Conservation (phyloP, 2,329 filamentous ascomycete species). For the Rhynchosporium agropyri region DNA sequence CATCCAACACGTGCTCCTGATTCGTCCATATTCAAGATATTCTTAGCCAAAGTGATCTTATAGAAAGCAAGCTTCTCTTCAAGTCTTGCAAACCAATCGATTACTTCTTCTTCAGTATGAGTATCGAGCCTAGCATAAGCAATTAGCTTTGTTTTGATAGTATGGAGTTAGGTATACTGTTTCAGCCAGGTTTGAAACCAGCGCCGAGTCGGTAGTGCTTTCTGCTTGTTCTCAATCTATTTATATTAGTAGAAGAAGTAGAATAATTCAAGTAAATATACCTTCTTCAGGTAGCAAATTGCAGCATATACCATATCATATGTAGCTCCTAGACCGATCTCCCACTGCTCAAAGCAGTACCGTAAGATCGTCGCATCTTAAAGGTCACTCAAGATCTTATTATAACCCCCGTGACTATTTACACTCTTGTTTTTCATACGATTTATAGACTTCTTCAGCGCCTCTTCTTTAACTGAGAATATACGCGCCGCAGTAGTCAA, state of each 20-base stretch:
- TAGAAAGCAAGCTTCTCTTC: neutral
- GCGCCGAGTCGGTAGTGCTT: neutral
- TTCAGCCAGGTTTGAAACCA: conserved; percentile 2
- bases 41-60: neutral
- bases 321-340: neutral
- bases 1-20: neutral
- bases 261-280: neutral
- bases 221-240: too few relatives aligned
- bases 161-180: neutral
- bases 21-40: neutral
- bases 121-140: neutral
- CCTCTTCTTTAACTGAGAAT: neutral
- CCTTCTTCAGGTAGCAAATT: neutral
- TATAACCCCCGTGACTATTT: neutral
- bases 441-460: neutral
- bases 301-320: neutral
- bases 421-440: neutral
- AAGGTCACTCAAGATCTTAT: neutral
- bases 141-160: too few relatives aligned
- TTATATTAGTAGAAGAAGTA: conserved; percentile 7
- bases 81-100: neutral
- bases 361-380: conserved; percentile 11
- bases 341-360: conserved; percentile 16
- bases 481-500: neutral
- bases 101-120: neutral